Percentiles rank a stretch among this genome's conserved stretches.
These are phyloP conservation scores for Pseudogymnoascus sp. DNA, from an alignment of 2,329 filamentous ascomycete species.

Conservation along the genomic window DNA sequence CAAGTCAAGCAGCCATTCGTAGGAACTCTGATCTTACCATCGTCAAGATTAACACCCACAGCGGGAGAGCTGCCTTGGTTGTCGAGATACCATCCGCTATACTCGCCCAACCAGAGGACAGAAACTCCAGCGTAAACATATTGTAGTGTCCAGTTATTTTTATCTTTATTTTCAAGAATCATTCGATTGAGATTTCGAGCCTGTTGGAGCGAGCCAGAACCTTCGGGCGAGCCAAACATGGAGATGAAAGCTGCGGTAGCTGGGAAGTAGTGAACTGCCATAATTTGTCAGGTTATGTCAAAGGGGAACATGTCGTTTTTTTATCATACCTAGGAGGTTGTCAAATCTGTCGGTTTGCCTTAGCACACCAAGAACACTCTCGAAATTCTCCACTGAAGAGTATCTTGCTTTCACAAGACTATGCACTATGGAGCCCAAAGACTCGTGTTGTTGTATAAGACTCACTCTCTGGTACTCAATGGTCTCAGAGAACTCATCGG, in stretches of 20 bases:
- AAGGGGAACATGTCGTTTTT: neutral
- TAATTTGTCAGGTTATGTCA: slow-evolving; percentile 16
- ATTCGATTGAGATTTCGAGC: slow-evolving; percentile 62
- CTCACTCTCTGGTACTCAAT: slow-evolving; percentile 74
- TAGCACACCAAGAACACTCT: slow-evolving; percentile 57
- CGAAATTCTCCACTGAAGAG: slow-evolving; percentile 63
- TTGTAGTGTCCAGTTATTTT: slow-evolving; percentile 61
- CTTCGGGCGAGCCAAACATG: slow-evolving; percentile 69
- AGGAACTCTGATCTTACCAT: slow-evolving; percentile 31
- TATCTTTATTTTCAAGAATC: slow-evolving; percentile 58
- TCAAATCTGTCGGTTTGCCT: slow-evolving; percentile 72
- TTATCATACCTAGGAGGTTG: slow-evolving; percentile 40
- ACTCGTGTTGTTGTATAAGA: slow-evolving; percentile 82
- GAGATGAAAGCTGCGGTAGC: slow-evolving; percentile 68
- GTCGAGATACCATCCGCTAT: slow-evolving; percentile 82
- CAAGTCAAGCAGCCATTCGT: neutral
- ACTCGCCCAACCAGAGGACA: slow-evolving; percentile 86
- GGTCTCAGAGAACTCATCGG: slow-evolving; percentile 62
- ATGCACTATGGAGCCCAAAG: slow-evolving; percentile 70
- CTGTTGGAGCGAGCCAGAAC: slow-evolving; percentile 56
- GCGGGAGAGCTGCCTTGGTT: slow-evolving; percentile 50
- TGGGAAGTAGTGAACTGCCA: slow-evolving; percentile 69
- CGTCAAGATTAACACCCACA: slow-evolving; percentile 54
- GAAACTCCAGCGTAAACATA: slow-evolving; percentile 71
- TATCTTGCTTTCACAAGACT: slow-evolving; percentile 70